Evolutionary conservation across 257 asterid genomes (phyloP).

Genomic region (Solanum clarkiae): DNA sequence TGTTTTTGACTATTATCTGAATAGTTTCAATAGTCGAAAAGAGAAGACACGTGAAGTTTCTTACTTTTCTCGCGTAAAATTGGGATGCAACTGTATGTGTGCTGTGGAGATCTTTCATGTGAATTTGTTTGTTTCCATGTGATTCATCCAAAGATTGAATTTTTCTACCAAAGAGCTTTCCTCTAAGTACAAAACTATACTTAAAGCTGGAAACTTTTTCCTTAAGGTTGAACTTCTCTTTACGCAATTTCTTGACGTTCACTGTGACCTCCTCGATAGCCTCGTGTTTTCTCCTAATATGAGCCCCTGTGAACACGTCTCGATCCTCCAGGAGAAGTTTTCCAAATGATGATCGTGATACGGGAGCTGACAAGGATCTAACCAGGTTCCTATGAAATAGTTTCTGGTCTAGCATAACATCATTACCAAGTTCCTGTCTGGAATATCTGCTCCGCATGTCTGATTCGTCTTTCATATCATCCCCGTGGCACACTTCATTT

Average conservation of each 20-base stretch:
- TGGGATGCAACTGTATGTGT: constrained; percentile 34
- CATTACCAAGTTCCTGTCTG: constrained; percentile 33
- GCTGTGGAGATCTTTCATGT: constrained; percentile 6
- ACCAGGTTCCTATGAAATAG: constrained; percentile 60
- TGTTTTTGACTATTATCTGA: background rate
- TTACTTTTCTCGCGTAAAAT: constrained; percentile 51
- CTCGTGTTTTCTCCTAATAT: constrained; percentile 75
- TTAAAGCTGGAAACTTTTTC: constrained; percentile 80
- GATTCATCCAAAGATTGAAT: constrained; percentile 33
- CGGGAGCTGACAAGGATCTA: constrained; percentile 90
- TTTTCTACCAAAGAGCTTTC: constrained; percentile 70
- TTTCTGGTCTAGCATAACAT: constrained; percentile 26
- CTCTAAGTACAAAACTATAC: constrained; percentile 61
- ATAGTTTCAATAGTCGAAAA: background rate
- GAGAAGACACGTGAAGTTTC: constrained; percentile 1
- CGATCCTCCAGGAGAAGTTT: constrained; percentile 88
- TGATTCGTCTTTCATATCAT: constrained; percentile 10
- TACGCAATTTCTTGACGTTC: constrained; percentile 46
- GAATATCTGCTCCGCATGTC: constrained; percentile 43
- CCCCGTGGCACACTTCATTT: background rate
- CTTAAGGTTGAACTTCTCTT: constrained; percentile 62
- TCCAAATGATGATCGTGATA: constrained; percentile 73
- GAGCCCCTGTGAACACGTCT: constrained; percentile 58
- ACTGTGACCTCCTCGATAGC: constrained; percentile 39
- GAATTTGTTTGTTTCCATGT: constrained; percentile 10